A percentile compares a stretch with the other conserved stretches of the same genome.
Evolutionary conservation across 176 grass and related monocot species (phyloP).

Genomic region (Bromus sterilis): DNA sequence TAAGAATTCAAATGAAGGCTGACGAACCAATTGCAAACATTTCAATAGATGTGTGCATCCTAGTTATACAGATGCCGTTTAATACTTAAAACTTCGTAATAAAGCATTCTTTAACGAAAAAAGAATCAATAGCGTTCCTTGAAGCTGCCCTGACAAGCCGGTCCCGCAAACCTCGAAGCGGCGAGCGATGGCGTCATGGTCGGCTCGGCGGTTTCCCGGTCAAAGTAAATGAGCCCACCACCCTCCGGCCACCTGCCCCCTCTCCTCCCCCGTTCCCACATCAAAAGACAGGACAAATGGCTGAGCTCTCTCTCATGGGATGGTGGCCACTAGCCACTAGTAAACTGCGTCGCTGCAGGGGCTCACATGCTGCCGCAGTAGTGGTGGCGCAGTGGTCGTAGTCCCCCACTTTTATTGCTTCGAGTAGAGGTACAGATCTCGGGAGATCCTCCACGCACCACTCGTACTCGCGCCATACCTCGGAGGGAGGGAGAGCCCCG

Average conservation of each 20-base stretch:
- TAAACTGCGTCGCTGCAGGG: not conserved
- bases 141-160: not conserved
- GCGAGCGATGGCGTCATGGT: not conserved
- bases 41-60: no score
- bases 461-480: slow-evolving; percentile 1
- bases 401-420: not conserved
- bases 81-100: no score
- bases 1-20: no score
- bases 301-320: slow-evolving; percentile 4
- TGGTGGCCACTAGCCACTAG: not conserved
- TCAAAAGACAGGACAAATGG: slow-evolving; percentile 10
- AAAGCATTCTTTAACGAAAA: no score
- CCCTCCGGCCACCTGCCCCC: not conserved
- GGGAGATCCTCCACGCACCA: not conserved
- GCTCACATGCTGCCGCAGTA: slow-evolving; percentile 5
- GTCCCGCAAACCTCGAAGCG: not conserved
- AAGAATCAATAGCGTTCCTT: no score
- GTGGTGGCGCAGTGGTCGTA: not conserved
- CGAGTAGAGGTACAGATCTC: slow-evolving; percentile 9
- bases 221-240: slow-evolving; percentile 21
- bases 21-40: no score
- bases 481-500: not conserved
- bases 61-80: no score
- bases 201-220: not conserved
- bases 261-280: not conserved